Evolutionary conservation across 2,329 filamentous ascomycete species (phyloP).

Genomic region (Xylariaceae sp.): DNA sequence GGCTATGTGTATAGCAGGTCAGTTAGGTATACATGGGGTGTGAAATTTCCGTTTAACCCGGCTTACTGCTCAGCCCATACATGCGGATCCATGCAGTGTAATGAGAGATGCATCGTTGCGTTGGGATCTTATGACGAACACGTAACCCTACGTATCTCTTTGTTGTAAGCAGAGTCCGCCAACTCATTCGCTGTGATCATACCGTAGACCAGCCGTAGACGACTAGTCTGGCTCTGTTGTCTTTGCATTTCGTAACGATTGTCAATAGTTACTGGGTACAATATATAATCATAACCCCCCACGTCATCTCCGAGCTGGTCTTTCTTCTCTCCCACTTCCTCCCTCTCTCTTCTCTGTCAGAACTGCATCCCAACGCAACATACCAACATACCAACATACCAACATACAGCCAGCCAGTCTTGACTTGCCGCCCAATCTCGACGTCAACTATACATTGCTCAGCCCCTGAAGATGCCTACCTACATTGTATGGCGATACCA

Average conservation of each 20-base stretch:
- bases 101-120: not conserved
- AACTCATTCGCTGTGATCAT: no score
- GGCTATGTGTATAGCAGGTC: no score
- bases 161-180: not conserved
- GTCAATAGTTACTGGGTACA: not conserved
- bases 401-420: not conserved
- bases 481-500: conserved; percentile 46
- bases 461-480: conserved; percentile 45
- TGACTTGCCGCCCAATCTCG: conserved; percentile 4
- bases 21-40: no score
- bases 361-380: not conserved
- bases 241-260: not conserved
- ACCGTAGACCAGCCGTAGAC: no score
- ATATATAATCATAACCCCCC: not conserved
- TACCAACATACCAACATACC: not conserved
- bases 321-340: not conserved
- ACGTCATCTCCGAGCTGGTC: not conserved
- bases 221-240: not conserved
- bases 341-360: not conserved
- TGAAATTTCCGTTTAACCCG: no score
- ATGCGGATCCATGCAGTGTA: not conserved
- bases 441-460: conserved; percentile 20
- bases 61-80: no score
- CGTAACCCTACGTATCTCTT: not conserved
- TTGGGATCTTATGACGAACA: not conserved